Base-by-base conservation (phyloP, 2,329 filamentous ascomycete genomes). In the Paraphoma chrysanthemicola region DNA sequence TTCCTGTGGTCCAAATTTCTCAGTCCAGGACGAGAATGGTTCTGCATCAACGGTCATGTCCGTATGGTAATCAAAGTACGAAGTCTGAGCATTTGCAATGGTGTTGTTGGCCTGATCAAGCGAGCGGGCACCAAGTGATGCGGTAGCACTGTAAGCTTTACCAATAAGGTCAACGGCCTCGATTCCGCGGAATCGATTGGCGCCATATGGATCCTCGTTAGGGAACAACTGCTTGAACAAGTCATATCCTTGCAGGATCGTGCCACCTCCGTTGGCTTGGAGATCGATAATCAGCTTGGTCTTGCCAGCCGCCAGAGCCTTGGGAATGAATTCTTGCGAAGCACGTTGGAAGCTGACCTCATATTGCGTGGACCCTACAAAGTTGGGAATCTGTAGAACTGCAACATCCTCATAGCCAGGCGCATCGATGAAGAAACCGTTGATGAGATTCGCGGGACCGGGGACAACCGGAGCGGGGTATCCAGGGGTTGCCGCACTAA, bases 271-370 rank as follows among this genome's bases (percentile, higher is more conserved):
- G 65, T 89, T 89, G 56, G 79, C 81, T 14, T 82, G 82, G 1
- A 88, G 71, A 63, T 88, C 86, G 41, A 89, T 79, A 23, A 89
- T 83, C 3, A 89, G 79, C 67, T 85, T 86, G 10, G 80, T 86
- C 74, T 86, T 88, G 57, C 82, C 83, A 0, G 79, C 80, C 2
- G 77, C 77, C 18, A 78, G 71, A 18, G 80, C 79, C 43, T 74
- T 73, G 6, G 77, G 63, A 18, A 82, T 69, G 54, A 81, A 78
- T 9, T 77, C 66, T 8, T 72, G 74, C 36, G 78, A 78, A 3
- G 79, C 72, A 6, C 66, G 53, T 45, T 82, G 79, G 66, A 82
- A 82, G 7, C 28, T 46, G 6, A 52, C 31, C 17, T 70, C 56
- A 44, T 62, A 48, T 56, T 51, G 49, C 50, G 59, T 48, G 51